Percentiles rank a stretch among this genome's conserved stretches.
Conservation (phyloP, 768 basidiomycete species). For the Termitomyces sp. region DNA sequence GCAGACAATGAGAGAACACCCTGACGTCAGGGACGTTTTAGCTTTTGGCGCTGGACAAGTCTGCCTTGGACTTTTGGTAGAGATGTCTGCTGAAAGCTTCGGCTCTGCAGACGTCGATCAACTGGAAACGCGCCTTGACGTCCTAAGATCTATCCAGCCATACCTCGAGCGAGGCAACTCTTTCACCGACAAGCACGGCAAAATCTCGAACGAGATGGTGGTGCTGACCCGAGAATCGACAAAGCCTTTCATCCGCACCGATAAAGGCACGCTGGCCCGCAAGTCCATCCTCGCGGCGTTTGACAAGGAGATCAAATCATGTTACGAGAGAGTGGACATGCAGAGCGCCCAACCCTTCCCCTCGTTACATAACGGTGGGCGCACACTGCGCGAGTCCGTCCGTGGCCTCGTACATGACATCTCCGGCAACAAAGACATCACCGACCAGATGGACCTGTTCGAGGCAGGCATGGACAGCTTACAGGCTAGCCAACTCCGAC, state of each 20-base stretch:
- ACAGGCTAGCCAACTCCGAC: conserved; percentile 29
- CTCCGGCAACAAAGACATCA: conserved; percentile 14
- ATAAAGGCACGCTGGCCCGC: conserved; percentile 32
- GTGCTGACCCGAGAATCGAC: conserved; percentile 24
- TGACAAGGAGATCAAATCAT: conserved; percentile 25
- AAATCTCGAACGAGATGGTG: conserved; percentile 32
- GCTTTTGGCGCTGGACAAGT: conserved; percentile 31
- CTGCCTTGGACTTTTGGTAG: conserved; percentile 30
- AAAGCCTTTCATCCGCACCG: conserved; percentile 27
- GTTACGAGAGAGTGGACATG: conserved; percentile 24
- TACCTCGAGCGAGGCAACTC: conserved; percentile 29
- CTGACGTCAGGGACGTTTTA: conserved; percentile 28
- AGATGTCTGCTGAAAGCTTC: conserved; percentile 17
- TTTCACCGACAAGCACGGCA: conserved; percentile 30
- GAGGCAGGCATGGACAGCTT: conserved; percentile 36
- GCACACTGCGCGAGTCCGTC: conserved; percentile 16
- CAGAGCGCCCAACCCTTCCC: conserved; percentile 20
- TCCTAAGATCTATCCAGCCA: conserved; percentile 21
- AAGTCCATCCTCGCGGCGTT: conserved; percentile 26
- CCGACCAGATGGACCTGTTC: conserved; percentile 28
- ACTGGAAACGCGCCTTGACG: conserved; percentile 9
- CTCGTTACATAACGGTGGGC: conserved; percentile 14
- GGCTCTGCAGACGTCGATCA: conserved; percentile 11
- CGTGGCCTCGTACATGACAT: conserved; percentile 18
- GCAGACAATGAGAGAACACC: conserved; percentile 26